Evolutionary conservation across 345 rosid species (phyloP), one percentile per base, ranked within the genome.

Genomic region (Populus deltoides): DNA sequence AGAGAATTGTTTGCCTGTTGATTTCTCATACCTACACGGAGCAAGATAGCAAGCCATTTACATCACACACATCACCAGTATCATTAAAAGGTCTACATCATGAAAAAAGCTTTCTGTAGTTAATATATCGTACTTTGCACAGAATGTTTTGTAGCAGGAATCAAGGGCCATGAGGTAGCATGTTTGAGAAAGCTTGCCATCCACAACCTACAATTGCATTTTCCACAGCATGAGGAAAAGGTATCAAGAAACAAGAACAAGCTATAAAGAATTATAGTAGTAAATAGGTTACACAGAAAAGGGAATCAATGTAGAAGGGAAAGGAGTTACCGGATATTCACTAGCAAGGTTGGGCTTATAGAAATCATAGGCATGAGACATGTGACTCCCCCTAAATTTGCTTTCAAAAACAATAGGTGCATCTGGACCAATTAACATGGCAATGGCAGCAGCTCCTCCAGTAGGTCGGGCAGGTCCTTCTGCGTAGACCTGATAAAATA

Each of bases 401-500:
- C 98, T 92, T 89, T 97, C 99, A 77, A 97, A 97, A 73, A 79
- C 88, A 47, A 97, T 90, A 68, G 98, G 98, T 76, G 99, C 98
- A 85, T 94, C 90, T 0, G 99, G 98, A 75, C 99, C 99, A 66
- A 97, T 81, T 69, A 97, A 84, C 87, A 94, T 88, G 79, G 94
- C 97, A 87, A 97, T 88, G 1, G 99, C 98, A 74, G 96, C 99
- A 7, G 99, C 99, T 86, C 99, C 99, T 79, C 99, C 99, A 71
- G 99, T 97, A 18, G 99, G 98, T 47, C 99, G 88, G 3, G 99
- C 99, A 1, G 99, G 98, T 81, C 99, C 99, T 90, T 97, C 99
- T 10, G 99, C 99, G 84, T 97, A 97, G 68, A 97, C 99, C 99
- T 97, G 94, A 86, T 78, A 59, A 41, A 73, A 76, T 33, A 74